These are phyloP conservation scores for Malus hybrid DNA, from an alignment of 331 rosid species.

Conservation along the genomic window DNA sequence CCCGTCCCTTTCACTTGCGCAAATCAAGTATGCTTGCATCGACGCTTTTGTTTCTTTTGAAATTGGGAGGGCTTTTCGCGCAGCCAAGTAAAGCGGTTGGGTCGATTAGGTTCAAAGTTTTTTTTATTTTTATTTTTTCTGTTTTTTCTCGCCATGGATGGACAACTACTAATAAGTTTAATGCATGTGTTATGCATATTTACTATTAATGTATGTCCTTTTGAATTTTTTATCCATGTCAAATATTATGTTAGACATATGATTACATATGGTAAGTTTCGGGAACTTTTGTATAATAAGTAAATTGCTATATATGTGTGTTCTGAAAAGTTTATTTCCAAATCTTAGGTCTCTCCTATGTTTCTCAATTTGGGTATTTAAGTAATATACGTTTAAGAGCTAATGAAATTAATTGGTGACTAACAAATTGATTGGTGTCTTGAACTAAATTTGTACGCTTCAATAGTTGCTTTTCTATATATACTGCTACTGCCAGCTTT, in stretches of 20 bases:
- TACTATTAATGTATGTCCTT: background rate
- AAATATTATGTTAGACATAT: no score
- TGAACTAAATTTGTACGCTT: no score
- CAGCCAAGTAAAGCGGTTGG: background rate
- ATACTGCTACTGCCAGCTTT: background rate
- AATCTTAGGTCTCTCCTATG: background rate
- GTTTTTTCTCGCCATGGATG: background rate
- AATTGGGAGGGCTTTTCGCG: constrained; percentile 8
- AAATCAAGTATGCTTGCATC: constrained; percentile 13
- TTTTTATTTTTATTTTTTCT: background rate
- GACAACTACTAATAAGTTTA: background rate
- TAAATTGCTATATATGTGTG: no score
- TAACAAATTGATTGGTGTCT: no score
- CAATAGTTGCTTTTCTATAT: background rate
- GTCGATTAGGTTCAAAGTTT: background rate
- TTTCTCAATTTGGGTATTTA: background rate
- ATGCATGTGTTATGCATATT: background rate
- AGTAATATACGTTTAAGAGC: no score
- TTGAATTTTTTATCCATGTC: background rate
- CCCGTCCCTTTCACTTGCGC: background rate
- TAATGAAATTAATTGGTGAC: no score
- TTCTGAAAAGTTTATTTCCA: no score
- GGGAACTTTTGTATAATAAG: background rate
- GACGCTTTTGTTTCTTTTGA: constrained; percentile 17
- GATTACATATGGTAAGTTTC: background rate